These are phyloP conservation scores for Trametes maxima DNA, from an alignment of 768 basidiomycete genomes.

Conservation along the genomic window DNA sequence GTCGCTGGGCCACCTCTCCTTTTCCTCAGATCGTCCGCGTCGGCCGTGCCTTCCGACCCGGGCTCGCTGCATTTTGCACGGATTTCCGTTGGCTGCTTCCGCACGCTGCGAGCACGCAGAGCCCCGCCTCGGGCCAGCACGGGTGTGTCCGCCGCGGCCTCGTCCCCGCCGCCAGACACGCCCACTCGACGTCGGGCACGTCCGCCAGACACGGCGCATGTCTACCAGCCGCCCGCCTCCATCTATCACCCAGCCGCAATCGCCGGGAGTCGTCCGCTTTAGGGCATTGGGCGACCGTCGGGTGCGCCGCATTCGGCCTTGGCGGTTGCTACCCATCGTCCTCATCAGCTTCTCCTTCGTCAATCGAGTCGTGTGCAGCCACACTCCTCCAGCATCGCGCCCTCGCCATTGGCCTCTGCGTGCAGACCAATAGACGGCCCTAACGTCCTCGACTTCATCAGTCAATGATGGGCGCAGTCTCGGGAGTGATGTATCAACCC, in stretches of 20 bases:
- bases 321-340: constrained; percentile 22
- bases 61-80: constrained; percentile 7
- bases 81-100: constrained; percentile 6
- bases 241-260: constrained; percentile 7
- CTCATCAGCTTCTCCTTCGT: constrained; percentile 25
- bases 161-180: not conserved
- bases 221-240: constrained; percentile 16
- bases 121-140: constrained; percentile 7
- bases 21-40: constrained; percentile 2
- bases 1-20: not conserved
- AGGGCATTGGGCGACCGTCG: constrained; percentile 8
- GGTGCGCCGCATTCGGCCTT: constrained; percentile 2
- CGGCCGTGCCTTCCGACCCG: constrained; percentile 21
- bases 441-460: constrained; percentile 1
- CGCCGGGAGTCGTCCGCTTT: constrained; percentile 6
- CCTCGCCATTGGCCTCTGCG: not conserved
- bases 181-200: not conserved
- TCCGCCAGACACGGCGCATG: constrained; percentile 8
- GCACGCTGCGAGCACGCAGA: not conserved
- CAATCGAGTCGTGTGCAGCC: constrained; percentile 20
- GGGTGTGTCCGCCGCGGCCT: constrained; percentile 3
- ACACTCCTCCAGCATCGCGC: not conserved
- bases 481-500: constrained; percentile 11
- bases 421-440: constrained; percentile 4
- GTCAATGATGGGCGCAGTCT: constrained; percentile 8